phyloP scores from a whole-genome alignment of 257 asterid species.

The Solanum piurae region DNA sequence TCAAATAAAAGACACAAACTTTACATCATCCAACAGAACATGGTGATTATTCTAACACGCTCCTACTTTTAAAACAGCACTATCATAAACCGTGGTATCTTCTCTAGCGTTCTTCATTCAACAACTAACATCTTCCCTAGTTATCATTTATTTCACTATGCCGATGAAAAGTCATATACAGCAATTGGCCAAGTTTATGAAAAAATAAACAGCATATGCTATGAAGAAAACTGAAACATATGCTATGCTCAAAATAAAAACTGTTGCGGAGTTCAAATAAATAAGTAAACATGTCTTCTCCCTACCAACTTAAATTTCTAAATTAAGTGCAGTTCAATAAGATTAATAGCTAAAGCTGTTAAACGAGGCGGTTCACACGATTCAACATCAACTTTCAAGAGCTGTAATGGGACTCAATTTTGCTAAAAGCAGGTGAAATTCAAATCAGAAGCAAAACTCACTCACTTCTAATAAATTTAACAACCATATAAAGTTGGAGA shows the following conservation, averaged over 20 bases:
- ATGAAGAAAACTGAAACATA: neutral
- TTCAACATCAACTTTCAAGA: neutral
- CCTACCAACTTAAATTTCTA: neutral
- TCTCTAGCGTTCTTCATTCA: neutral
- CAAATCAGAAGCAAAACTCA: neutral
- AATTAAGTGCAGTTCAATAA: neutral
- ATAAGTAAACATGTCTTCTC: neutral
- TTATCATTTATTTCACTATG: neutral
- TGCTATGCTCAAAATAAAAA: neutral
- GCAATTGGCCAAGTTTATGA: neutral
- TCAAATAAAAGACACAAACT: neutral
- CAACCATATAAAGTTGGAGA: slow-evolving; percentile 7
- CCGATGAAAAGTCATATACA: neutral
- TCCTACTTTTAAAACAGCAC: neutral
- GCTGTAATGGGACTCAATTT: neutral
- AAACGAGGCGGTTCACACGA: neutral
- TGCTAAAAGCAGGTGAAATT: neutral
- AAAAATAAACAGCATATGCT: neutral
- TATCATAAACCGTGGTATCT: neutral
- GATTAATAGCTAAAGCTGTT: neutral
- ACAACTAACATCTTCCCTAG: neutral
- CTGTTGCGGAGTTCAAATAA: neutral
- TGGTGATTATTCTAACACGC: neutral
- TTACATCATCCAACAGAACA: neutral
- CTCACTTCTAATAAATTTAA: neutral